phyloP scores from a whole-genome alignment of 768 basidiomycete species.

The Xanthoconium purpureum region DNA sequence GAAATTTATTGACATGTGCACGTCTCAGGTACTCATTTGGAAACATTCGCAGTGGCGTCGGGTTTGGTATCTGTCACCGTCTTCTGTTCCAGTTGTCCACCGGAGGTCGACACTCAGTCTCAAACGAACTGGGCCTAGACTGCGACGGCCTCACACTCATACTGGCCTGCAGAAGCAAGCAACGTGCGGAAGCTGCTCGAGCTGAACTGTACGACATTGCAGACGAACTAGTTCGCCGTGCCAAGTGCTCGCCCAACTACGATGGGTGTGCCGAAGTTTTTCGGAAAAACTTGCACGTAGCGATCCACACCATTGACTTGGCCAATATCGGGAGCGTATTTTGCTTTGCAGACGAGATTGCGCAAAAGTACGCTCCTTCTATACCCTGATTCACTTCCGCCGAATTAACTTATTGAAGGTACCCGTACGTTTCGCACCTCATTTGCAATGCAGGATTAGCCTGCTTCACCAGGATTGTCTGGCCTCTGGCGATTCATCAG shows the following conservation, averaged over 20 bases:
- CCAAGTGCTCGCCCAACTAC: conserved; percentile 36
- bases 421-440: conserved; percentile 77
- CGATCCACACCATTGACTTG: conserved; percentile 64
- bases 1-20: neutral
- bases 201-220: conserved; percentile 49
- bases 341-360: conserved; percentile 54
- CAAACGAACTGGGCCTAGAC: conserved; percentile 20
- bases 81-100: conserved; percentile 67
- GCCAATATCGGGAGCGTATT: conserved; percentile 58
- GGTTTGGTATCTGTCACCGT: conserved; percentile 80
- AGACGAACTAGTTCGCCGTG: conserved; percentile 48
- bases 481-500: conserved; percentile 44
- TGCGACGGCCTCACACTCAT: conserved; percentile 67
- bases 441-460: conserved; percentile 78
- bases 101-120: conserved; percentile 33
- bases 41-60: conserved; percentile 62
- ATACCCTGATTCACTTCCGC: neutral
- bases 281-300: conserved; percentile 54
- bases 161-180: conserved; percentile 71
- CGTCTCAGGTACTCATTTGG: conserved; percentile 24
- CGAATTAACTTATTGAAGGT: conserved; percentile 39
- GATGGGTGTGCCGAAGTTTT: conserved; percentile 58
- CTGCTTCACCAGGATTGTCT: conserved; percentile 54
- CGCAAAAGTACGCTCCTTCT: conserved; percentile 45
- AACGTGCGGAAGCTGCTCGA: conserved; percentile 62